Conservation (phyloP, 2,329 filamentous ascomycete species). For the Cladosporium austrohemisphaericum region DNA sequence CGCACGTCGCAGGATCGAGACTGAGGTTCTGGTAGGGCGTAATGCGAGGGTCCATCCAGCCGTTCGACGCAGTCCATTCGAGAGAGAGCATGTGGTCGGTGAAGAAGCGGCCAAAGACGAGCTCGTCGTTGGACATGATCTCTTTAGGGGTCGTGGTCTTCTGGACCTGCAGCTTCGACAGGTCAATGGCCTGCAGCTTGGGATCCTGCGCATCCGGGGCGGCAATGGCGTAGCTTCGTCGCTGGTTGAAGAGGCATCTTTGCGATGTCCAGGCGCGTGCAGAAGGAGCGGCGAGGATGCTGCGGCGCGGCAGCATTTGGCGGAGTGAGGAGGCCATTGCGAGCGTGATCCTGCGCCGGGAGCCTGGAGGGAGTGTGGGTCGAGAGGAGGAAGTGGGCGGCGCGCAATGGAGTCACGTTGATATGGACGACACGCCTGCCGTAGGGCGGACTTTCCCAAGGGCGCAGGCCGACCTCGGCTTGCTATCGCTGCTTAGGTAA, state of each 20-base stretch:
- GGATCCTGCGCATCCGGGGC: slow-evolving; percentile 46
- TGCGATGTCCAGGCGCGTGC: slow-evolving; percentile 9
- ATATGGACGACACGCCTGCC: background rate
- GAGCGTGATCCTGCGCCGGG: background rate
- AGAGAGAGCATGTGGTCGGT: slow-evolving; percentile 97
- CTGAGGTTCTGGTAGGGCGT: slow-evolving; percentile 95
- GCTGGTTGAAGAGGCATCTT: slow-evolving; percentile 10
- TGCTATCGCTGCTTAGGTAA: background rate
- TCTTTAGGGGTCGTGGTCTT: slow-evolving; percentile 73
- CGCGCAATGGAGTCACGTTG: background rate
- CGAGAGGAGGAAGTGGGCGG: background rate
- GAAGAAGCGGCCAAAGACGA: slow-evolving; percentile 87
- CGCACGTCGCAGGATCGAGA: slow-evolving; percentile 91
- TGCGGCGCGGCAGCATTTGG: slow-evolving; percentile 12
- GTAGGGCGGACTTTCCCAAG: slow-evolving; percentile 5
- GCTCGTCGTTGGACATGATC: slow-evolving; percentile 69
- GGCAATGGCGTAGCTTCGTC: slow-evolving; percentile 13
- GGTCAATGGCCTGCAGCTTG: slow-evolving; percentile 67
- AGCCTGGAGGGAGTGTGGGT: background rate
- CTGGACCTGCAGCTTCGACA: slow-evolving; percentile 69
- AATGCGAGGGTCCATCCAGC: slow-evolving; percentile 81
- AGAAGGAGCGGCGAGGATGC: slow-evolving; percentile 14
- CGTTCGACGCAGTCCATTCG: slow-evolving; percentile 82
- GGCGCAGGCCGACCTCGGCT: background rate
- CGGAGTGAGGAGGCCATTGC: slow-evolving; percentile 14